Conservation (phyloP, 1,284 basidiomycete genomes). For the Austroboletus olivaceoglutinosus region DNA sequence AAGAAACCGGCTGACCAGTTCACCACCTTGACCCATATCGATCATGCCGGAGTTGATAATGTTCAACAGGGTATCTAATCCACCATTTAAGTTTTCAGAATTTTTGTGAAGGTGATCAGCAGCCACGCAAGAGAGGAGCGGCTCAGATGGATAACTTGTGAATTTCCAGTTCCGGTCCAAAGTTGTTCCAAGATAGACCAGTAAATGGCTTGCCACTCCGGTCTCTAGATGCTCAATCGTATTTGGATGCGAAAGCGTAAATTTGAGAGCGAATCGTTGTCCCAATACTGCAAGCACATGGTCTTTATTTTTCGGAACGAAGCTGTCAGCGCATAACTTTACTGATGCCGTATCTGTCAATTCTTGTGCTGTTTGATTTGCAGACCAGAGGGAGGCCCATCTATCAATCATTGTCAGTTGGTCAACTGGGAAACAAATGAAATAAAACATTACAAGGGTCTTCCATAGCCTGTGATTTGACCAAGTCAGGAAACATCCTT, state of each 20-base stretch:
- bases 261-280: background rate
- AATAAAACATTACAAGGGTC: slow-evolving; percentile 2
- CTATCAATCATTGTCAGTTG: background rate
- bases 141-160: too few species aligned
- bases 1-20: slow-evolving; percentile 3
- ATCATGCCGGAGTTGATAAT: slow-evolving; percentile 9
- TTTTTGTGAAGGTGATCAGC: background rate
- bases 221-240: slow-evolving; percentile 3
- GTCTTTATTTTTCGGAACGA: background rate
- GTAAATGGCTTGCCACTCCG: slow-evolving; percentile 10
- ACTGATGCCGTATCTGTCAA: background rate
- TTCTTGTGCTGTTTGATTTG: background rate
- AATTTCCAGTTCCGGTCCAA: slow-evolving; percentile 4
- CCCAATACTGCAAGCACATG: slow-evolving; percentile 8
- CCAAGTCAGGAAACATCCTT: background rate
- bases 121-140: slow-evolving; percentile 10
- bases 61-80: background rate
- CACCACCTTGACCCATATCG: slow-evolving; percentile 11
- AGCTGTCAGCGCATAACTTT: background rate
- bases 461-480: background rate
- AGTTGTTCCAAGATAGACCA: slow-evolving; percentile 3
- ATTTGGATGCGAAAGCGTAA: slow-evolving; percentile 7
- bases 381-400: background rate
- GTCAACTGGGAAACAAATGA: background rate
- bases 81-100: accelerated